Conservation (phyloP, 2,329 filamentous ascomycete species). For the Zelopaecilomyces penicillatus region DNA sequence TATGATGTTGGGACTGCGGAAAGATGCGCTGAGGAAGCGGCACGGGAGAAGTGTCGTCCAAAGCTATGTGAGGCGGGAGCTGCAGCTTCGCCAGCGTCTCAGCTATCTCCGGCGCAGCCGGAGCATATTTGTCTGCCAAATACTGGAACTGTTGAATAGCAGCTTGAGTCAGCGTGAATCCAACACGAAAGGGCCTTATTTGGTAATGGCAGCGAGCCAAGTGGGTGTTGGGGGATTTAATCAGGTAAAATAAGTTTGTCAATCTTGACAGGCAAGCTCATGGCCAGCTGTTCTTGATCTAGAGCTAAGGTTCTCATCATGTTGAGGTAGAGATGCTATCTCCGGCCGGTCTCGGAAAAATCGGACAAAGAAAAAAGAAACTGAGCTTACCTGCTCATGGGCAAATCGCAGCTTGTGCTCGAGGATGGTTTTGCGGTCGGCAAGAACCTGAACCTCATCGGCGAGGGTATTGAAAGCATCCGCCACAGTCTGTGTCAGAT, state of each 20-base stretch:
- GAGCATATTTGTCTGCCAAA: slow-evolving; percentile 60
- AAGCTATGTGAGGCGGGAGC: slow-evolving; percentile 45
- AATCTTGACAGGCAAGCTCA: slow-evolving; percentile 45
- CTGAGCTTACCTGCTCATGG: slow-evolving; percentile 52
- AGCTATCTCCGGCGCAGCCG: slow-evolving; percentile 55
- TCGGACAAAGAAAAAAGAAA: slow-evolving; percentile 7
- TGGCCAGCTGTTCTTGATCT: slow-evolving; percentile 62
- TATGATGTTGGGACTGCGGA: slow-evolving; percentile 39
- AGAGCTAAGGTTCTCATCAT: slow-evolving; percentile 61
- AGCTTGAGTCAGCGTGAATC: slow-evolving; percentile 15
- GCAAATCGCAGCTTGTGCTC: slow-evolving; percentile 60
- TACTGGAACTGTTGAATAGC: slow-evolving; percentile 46
- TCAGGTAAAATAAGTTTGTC: slow-evolving; percentile 40
- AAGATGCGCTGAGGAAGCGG: slow-evolving; percentile 44
- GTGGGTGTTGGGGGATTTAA: slow-evolving; percentile 9
- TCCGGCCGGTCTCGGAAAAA: slow-evolving; percentile 1
- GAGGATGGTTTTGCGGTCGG: slow-evolving; percentile 55
- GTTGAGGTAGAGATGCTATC: slow-evolving; percentile 12
- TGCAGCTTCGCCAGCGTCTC: slow-evolving; percentile 60
- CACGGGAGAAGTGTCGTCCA: slow-evolving; percentile 42
- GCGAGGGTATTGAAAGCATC: slow-evolving; percentile 58
- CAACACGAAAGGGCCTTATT: slow-evolving; percentile 6
- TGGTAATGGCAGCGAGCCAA: too few species aligned
- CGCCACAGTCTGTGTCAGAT: slow-evolving; percentile 47
- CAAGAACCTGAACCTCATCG: slow-evolving; percentile 55